These are phyloP conservation scores for Periconia digitata DNA, from an alignment of 2,329 filamentous ascomycete species.

Conservation along the genomic window DNA sequence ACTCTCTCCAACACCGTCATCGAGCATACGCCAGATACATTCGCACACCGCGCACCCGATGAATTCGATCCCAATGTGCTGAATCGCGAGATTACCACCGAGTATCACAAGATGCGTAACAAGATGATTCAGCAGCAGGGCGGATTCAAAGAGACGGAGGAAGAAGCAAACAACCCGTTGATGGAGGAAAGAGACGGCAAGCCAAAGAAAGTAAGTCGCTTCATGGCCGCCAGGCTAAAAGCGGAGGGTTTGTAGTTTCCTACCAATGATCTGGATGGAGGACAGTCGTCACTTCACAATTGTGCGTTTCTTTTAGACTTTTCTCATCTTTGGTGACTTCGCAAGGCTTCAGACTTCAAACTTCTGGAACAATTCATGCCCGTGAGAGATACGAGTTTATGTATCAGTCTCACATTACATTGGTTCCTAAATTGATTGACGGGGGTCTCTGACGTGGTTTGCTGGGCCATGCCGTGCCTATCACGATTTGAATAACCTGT, in stretches of 20 bases:
- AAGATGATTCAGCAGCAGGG: slow-evolving; percentile 80
- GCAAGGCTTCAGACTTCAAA: neutral
- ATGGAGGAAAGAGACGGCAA: slow-evolving; percentile 65
- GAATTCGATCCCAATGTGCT: slow-evolving; percentile 70
- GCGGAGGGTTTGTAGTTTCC: slow-evolving; percentile 30
- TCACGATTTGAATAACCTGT: slow-evolving; percentile 32
- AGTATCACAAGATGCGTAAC: slow-evolving; percentile 83
- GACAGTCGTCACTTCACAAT: neutral
- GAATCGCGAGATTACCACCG: slow-evolving; percentile 74
- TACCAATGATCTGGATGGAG: neutral
- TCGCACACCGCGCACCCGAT: slow-evolving; percentile 44
- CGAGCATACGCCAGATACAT: slow-evolving; percentile 48
- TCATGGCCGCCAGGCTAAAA: slow-evolving; percentile 68
- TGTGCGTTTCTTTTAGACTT: neutral
- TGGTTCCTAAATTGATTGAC: slow-evolving; percentile 34
- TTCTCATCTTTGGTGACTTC: no score
- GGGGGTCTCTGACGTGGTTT: slow-evolving; percentile 38
- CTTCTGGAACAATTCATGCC: slow-evolving; percentile 39
- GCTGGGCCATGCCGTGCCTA: slow-evolving; percentile 27
- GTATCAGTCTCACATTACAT: slow-evolving; percentile 42
- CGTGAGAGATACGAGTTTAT: slow-evolving; percentile 40
- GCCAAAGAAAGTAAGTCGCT: slow-evolving; percentile 67
- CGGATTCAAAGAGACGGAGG: slow-evolving; percentile 71
- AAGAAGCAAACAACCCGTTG: slow-evolving; percentile 65
- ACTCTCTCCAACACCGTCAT: slow-evolving; percentile 62